These are phyloP conservation scores for Neotropicomus parvogracilis DNA, from an alignment of 1,284 basidiomycete genomes.

Conservation along the genomic window DNA sequence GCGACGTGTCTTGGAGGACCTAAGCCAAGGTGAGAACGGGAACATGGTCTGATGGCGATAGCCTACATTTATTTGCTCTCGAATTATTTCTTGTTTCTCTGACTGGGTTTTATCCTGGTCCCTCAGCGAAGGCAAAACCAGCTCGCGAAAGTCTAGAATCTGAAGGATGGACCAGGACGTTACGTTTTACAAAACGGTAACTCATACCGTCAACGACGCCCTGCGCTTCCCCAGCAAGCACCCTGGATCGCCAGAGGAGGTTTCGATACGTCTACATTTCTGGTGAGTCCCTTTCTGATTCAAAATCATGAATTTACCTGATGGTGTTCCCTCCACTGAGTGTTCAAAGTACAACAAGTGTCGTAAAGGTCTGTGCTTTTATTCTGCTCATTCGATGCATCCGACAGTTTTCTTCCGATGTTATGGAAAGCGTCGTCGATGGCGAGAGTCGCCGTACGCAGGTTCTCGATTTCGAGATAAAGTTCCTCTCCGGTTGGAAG, in stretches of 20 bases:
- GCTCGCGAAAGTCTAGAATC: constrained; percentile 16
- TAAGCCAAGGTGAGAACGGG: constrained; percentile 5
- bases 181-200: not conserved
- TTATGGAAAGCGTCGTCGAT: constrained; percentile 19
- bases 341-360: constrained; percentile 12
- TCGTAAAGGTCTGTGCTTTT: constrained; percentile 11
- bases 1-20: constrained; percentile 15
- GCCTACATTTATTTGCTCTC: constrained; percentile 15
- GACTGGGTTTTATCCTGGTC: constrained; percentile 4
- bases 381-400: constrained; percentile 10
- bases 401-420: constrained; percentile 11
- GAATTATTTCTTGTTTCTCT: constrained; percentile 20
- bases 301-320: not conserved
- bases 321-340: constrained; percentile 19
- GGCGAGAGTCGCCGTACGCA: constrained; percentile 15
- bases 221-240: constrained; percentile 22
- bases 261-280: constrained; percentile 11
- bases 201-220: constrained; percentile 17
- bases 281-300: not conserved
- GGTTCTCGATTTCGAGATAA: constrained; percentile 14
- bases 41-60: not conserved
- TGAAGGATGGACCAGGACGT: not conserved
- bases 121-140: constrained; percentile 17
- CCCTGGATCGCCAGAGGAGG: constrained; percentile 23
- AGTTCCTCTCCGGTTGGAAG: constrained; percentile 15